Evolutionary conservation across 306 rosid genomes (phyloP).

Genomic region (Glycine soja): DNA sequence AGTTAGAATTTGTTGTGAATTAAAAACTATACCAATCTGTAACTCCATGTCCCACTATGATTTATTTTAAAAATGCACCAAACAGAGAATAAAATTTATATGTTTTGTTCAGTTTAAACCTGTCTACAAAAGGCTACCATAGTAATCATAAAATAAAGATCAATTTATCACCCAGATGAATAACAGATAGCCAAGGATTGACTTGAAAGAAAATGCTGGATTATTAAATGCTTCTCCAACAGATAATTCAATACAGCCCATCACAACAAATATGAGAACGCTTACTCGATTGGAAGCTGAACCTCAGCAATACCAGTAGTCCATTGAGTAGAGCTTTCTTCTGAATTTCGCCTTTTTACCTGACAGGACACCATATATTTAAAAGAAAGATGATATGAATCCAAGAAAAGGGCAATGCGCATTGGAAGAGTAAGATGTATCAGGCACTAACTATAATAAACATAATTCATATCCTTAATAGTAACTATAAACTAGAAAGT

Average conservation of each 20-base stretch:
- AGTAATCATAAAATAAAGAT: slow-evolving; percentile 16
- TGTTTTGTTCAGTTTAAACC: not conserved
- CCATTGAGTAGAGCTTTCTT: slow-evolving; percentile 99
- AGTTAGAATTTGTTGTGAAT: not conserved
- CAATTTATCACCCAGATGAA: slow-evolving; percentile 25
- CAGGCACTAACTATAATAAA: not conserved
- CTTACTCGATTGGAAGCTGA: slow-evolving; percentile 98
- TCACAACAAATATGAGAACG: slow-evolving; percentile 32
- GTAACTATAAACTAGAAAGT: slow-evolving; percentile 1
- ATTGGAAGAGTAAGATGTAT: not conserved
- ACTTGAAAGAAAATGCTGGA: slow-evolving; percentile 22
- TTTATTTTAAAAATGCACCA: not conserved
- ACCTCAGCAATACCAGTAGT: slow-evolving; percentile 98
- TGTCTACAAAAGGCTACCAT: not conserved
- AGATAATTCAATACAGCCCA: slow-evolving; percentile 15
- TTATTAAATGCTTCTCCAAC: slow-evolving; percentile 8
- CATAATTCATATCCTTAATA: not conserved
- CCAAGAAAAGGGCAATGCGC: not conserved
- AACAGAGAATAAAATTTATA: not conserved
- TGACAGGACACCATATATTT: slow-evolving; percentile 42
- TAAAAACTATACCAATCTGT: too few species aligned
- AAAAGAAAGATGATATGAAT: not conserved
- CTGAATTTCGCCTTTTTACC: slow-evolving; percentile 93
- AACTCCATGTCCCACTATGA: not conserved
- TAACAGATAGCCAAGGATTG: not conserved